Evolutionary conservation across 352 stramenopile species (phyloP), one percentile per base, ranked within the genome.

Genomic region (Globisporangium rhizosaccharum): DNA sequence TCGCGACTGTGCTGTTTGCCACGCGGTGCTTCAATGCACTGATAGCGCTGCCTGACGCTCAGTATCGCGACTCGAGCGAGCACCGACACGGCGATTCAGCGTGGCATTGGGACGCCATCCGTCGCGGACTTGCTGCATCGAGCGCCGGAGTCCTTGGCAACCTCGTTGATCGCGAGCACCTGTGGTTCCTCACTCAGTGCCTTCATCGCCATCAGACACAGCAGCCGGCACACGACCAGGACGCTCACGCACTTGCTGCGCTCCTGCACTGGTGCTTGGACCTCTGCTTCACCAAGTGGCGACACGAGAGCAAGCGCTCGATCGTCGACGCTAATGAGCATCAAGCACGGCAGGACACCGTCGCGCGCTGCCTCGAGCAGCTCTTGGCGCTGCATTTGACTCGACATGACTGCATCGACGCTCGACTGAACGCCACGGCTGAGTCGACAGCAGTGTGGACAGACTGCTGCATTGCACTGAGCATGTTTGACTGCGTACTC

Each of bases 401-500:
- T 23, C 23, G 23, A 23, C 47, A 20, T n/a, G 46, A 20, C 4
- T 26, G 23, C 30, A 15, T 23, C 14, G 49, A 25, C 47, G 8
- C 30, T 36, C 1, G 8, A 4, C 30, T 9, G 12, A 10, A 28
- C 28, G 15, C 33, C 14, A 45, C 7, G 50, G 3, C 5, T 14
- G 23, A 49, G 15, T 18, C 12, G 2, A 1, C 9, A 1, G 26
- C 14, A 3, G 6, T 36, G 25, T 77, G 67, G 72, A 53, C 73
- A 30, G 47, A 66, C 20, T 25, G 48, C 25, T 52, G 46, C 37
- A 51, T 76, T 47, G 2, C 44, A 0, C 44, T 61, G 18, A 61
- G 61, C 6, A 68, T 67, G 36, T 73, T 73, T 44, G 53, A 73
- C 4, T 71, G 58, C 9, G 53, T 67, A 5, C 62, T 75, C n/a